phyloP scores from a whole-genome alignment of 2,329 filamentous ascomycete species.

The Lasiodiplodia sp. region DNA sequence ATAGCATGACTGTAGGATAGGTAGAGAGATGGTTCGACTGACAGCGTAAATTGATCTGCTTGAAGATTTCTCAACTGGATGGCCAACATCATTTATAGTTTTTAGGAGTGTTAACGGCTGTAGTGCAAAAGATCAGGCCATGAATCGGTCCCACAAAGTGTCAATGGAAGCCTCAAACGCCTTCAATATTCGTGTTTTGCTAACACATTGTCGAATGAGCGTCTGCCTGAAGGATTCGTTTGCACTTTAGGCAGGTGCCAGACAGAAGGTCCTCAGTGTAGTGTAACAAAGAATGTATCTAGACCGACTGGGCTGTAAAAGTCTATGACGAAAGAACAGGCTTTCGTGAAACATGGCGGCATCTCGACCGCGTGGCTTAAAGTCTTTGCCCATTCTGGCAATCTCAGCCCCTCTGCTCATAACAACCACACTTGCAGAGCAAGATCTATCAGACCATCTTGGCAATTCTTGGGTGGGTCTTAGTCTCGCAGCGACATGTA shows the following conservation, averaged over 20 bases:
- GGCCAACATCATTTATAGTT: neutral
- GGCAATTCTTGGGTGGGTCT: neutral
- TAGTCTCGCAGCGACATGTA: neutral
- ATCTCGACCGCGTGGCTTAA: neutral
- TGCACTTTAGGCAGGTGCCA: neutral
- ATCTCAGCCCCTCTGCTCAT: no score
- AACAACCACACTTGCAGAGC: neutral
- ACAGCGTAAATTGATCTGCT: neutral
- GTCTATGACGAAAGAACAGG: neutral
- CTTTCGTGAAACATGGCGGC: neutral
- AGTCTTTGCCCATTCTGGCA: constrained; percentile 23
- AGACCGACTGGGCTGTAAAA: neutral
- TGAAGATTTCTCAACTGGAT: neutral
- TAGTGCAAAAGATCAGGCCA: neutral
- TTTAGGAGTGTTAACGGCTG: neutral
- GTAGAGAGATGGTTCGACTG: neutral
- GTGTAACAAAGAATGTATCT: neutral
- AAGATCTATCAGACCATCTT: neutral
- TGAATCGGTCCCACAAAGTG: neutral
- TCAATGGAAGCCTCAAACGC: neutral
- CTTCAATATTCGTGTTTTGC: neutral
- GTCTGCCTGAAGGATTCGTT: neutral
- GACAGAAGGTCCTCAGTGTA: neutral
- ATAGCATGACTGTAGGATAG: neutral
- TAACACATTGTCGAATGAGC: neutral